These are phyloP conservation scores for Coniochaeta hoffmannii DNA, from an alignment of 2,329 filamentous ascomycete species.

Conservation along the genomic window DNA sequence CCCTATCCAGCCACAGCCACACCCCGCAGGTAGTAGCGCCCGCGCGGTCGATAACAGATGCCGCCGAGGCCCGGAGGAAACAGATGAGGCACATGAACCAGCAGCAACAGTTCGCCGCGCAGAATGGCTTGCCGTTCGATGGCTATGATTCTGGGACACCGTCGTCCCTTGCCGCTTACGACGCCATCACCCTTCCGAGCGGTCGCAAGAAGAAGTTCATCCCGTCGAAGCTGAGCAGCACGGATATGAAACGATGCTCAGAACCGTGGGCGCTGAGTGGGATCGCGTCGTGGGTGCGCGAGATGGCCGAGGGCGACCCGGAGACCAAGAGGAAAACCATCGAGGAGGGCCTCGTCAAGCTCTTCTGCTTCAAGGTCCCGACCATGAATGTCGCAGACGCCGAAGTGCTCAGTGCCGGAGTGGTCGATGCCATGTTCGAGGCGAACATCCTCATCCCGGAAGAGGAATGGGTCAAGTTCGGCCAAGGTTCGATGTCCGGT, in stretches of 20 bases:
- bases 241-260: slow-evolving; percentile 75
- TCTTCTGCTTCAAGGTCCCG: slow-evolving; percentile 92
- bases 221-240: slow-evolving; percentile 70
- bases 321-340: slow-evolving; percentile 81
- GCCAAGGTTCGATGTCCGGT: slow-evolving; percentile 70
- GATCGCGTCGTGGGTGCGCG: slow-evolving; percentile 79
- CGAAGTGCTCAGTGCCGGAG: slow-evolving; percentile 71
- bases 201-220: slow-evolving; percentile 78
- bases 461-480: slow-evolving; percentile 97
- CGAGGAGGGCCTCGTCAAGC: slow-evolving; percentile 75
- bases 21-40: slow-evolving; percentile 73
- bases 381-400: slow-evolving; percentile 99
- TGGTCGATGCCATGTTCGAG: slow-evolving; percentile 73
- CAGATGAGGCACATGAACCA: slow-evolving; percentile 39
- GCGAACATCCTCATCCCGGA: slow-evolving; percentile 74
- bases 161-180: slow-evolving; percentile 55
- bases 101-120: slow-evolving; percentile 43
- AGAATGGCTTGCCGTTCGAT: slow-evolving; percentile 45
- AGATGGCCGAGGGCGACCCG: slow-evolving; percentile 83
- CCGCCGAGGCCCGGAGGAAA: slow-evolving; percentile 60
- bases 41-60: slow-evolving; percentile 91
- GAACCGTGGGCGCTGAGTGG: slow-evolving; percentile 92
- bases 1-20: slow-evolving; percentile 72
- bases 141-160: slow-evolving; percentile 49
- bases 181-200: slow-evolving; percentile 75